Evolutionary conservation across 495 filamentous ascomycete species (phyloP).

Genomic region (Pyrenula massariospora): DNA sequence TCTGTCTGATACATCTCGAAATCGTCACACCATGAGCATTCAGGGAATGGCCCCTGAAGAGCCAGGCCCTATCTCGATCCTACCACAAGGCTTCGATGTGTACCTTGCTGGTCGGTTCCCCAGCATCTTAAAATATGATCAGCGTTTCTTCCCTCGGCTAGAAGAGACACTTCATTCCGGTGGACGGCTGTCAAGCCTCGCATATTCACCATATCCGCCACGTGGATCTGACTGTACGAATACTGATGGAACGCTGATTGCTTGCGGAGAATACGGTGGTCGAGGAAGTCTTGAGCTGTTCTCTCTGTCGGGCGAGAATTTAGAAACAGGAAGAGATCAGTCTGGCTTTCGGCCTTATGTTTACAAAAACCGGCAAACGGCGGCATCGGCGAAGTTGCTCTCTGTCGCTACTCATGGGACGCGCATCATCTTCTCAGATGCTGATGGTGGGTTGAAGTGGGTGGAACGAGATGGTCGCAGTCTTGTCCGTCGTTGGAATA

Average conservation of each 20-base stretch:
- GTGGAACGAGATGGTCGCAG: constrained; percentile 77
- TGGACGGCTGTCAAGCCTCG: constrained; percentile 65
- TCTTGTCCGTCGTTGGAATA: constrained; percentile 65
- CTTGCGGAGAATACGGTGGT: constrained; percentile 90
- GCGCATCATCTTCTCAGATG: constrained; percentile 73
- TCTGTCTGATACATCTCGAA: neutral
- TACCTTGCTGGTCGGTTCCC: constrained; percentile 76
- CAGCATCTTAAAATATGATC: constrained; percentile 80
- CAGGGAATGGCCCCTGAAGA: neutral
- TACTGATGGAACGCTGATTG: constrained; percentile 53
- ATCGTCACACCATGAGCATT: neutral
- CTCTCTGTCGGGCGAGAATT: constrained; percentile 30
- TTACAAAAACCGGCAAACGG: constrained; percentile 73
- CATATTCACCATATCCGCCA: constrained; percentile 61
- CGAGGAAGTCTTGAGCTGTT: constrained; percentile 89
- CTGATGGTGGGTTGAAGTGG: constrained; percentile 80
- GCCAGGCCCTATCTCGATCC: constrained; percentile 69
- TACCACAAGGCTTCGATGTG: constrained; percentile 46
- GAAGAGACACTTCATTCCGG: constrained; percentile 72
- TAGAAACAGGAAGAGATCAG: constrained; percentile 5
- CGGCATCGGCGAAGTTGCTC: constrained; percentile 68
- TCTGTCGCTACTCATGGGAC: constrained; percentile 78
- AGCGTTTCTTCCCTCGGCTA: constrained; percentile 72
- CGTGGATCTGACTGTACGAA: constrained; percentile 37
- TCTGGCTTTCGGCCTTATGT: constrained; percentile 3